Evolutionary conservation across 2,329 filamentous ascomycete genomes (phyloP).

Genomic region (Decorospora gaudefroyi): DNA sequence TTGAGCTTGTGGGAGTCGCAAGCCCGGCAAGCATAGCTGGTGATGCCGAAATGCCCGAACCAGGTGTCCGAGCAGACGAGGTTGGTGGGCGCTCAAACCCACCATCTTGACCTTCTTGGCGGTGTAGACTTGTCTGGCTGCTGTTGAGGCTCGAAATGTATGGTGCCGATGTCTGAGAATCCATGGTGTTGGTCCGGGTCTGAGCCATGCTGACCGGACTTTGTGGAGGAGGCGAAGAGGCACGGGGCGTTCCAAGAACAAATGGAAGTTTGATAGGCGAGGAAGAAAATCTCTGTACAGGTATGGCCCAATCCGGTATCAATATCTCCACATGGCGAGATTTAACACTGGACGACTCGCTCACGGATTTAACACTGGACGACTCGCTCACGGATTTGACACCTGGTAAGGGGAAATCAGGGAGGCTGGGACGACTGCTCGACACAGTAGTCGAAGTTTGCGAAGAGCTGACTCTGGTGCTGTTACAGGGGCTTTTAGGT

Average conservation of each 20-base stretch:
- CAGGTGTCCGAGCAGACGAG: conserved; percentile 44
- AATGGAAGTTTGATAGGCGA: conserved; percentile 39
- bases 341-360: conserved; percentile 38
- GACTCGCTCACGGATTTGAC: conserved; percentile 40
- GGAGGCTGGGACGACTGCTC: conserved; percentile 38
- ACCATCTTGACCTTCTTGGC: conserved; percentile 51
- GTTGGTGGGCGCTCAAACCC: conserved; percentile 43
- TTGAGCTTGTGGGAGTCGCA: conserved; percentile 49
- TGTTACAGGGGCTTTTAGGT: conserved; percentile 45
- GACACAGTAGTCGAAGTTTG: conserved; percentile 40
- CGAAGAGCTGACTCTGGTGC: conserved; percentile 40
- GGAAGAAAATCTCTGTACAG: conserved; percentile 47
- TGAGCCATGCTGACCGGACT: conserved; percentile 50
- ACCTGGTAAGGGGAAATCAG: conserved; percentile 32
- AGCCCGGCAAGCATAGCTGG: conserved; percentile 46
- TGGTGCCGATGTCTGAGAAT: conserved; percentile 52
- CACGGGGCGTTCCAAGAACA: conserved; percentile 22
- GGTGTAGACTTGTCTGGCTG: conserved; percentile 54
- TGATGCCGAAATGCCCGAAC: conserved; percentile 54
- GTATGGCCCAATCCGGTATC: conserved; percentile 53
- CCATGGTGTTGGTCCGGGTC: conserved; percentile 54
- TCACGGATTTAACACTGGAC: conserved; percentile 37
- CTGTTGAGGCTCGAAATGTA: conserved; percentile 52
- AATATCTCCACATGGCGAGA: conserved; percentile 57
- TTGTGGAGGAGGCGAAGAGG: conserved; percentile 26